Base-by-base conservation (phyloP, 768 basidiomycete species). In the Trichaptum fuscoviolaceum region DNA sequence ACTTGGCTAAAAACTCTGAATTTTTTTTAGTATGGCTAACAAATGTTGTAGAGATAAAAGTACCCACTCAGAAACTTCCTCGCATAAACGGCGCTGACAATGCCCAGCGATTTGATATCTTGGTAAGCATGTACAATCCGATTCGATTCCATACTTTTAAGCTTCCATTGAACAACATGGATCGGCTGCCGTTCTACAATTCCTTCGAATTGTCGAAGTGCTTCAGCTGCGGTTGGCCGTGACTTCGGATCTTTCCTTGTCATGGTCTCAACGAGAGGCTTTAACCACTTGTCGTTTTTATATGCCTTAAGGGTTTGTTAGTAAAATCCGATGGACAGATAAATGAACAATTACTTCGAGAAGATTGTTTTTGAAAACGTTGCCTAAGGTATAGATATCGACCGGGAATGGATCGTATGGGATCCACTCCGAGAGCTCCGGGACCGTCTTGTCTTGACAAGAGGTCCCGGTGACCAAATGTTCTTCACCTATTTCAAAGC, bases 401-500 rank as follows among this genome's bases (percentile, higher is more conserved):
- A 75, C 64, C 18, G 71, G 71, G 67, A 76, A 78, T 0, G 76
- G 73, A 65, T 78, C 70, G 52, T 74, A 76, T 0, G 73, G 72
- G 1, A 70, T 62, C 18, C 64, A 64, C 1, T 63, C 23, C 9
- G 70, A 71, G 17, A 73, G 66, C 63, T 76, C 75, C 1, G 77
- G 75, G 20, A 72, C 72, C 20, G 67, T 64, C 12, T 58, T 36
- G 26, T 71, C 72, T 63, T 75, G 74, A 61, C 59, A 25, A 4
- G 74, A 72, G 1, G 1, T n/a, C 1, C 65, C 65, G 2, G 27
- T 26, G 15, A 66, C 62, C 5, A 61, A 35, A 0, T 66, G 63
- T 4, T 67, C 36, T 18, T 58, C 62, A 71, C 72, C 67, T n/a
- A 35, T 35, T 0, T 63, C 42, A 35, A 71, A 70, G 1, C 69